Evolutionary conservation across 495 filamentous ascomycete species (phyloP).

Genomic region (Neurospora sp.): DNA sequence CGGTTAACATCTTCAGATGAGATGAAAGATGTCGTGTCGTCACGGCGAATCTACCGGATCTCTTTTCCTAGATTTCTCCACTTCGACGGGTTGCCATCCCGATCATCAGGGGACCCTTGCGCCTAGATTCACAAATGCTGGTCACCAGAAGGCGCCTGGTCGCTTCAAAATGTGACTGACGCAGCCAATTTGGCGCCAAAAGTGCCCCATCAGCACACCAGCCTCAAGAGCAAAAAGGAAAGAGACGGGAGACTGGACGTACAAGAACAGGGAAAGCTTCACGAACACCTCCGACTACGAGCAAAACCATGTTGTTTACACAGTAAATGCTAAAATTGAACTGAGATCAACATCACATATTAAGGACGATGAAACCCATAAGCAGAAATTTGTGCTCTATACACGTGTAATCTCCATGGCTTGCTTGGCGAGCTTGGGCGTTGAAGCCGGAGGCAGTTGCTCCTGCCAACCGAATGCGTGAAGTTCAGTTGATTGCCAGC

Average conservation of each 20-base stretch:
- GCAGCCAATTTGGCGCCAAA: not conserved
- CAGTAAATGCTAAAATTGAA: not conserved
- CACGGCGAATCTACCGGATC: not conserved
- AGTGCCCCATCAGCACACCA: not conserved
- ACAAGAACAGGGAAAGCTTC: not conserved
- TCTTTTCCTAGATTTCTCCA: not conserved
- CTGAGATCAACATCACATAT: not conserved
- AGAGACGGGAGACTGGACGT: not conserved
- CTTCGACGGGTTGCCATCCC: not conserved
- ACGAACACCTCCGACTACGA: not conserved
- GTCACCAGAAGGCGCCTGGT: not conserved
- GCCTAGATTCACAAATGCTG: not conserved
- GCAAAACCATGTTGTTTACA: not conserved
- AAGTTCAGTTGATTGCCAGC: not conserved
- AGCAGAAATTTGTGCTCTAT: not conserved
- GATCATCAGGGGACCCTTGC: not conserved
- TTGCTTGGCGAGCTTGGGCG: not conserved
- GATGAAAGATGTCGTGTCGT: not conserved
- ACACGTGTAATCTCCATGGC: not conserved
- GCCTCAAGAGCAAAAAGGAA: not conserved
- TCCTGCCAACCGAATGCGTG: not conserved
- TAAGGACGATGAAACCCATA: not conserved
- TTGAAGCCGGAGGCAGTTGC: not conserved
- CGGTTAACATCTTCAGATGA: not conserved
- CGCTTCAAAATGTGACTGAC: not conserved